A percentile compares a stretch with the other conserved stretches of the same genome.
phyloP scores from a whole-genome alignment of 73 alveolate species.

The Urostyla sp. region DNA sequence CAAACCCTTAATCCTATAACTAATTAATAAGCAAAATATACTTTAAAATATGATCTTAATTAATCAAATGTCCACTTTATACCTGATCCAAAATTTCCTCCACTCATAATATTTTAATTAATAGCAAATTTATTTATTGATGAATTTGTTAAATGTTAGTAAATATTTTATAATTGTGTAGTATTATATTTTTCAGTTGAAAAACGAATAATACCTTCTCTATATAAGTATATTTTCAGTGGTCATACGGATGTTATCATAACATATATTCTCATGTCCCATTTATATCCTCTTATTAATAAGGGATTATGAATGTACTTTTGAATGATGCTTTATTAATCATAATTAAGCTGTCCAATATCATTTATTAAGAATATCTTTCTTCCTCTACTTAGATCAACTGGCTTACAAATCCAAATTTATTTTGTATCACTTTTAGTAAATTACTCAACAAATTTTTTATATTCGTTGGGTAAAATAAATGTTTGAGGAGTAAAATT shows the following conservation, averaged over 20 bases:
- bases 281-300: slow-evolving; percentile 63
- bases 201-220: slow-evolving; percentile 69
- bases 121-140: slow-evolving; percentile 70
- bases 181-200: slow-evolving; percentile 63
- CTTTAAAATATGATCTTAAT: slow-evolving; percentile 54
- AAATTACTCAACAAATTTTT: slow-evolving; percentile 65
- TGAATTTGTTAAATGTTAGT: slow-evolving; percentile 63
- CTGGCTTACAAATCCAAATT: slow-evolving; percentile 76
- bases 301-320: slow-evolving; percentile 66
- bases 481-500: slow-evolving; percentile 67
- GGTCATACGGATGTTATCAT: slow-evolving; percentile 58
- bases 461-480: slow-evolving; percentile 69
- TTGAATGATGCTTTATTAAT: slow-evolving; percentile 59
- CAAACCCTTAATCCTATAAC: slow-evolving; percentile 43
- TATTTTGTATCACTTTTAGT: slow-evolving; percentile 48
- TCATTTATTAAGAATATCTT: slow-evolving; percentile 60
- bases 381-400: slow-evolving; percentile 71
- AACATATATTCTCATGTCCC: slow-evolving; percentile 75
- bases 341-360: slow-evolving; percentile 63
- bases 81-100: slow-evolving; percentile 60
- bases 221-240: slow-evolving; percentile 55
- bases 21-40: not conserved
- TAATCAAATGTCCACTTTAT: slow-evolving; percentile 69
- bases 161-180: slow-evolving; percentile 40
- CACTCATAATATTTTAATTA: slow-evolving; percentile 47